Base-by-base conservation (phyloP, 2,329 filamentous ascomycete species). In the Pyrenophora graminea region DNA sequence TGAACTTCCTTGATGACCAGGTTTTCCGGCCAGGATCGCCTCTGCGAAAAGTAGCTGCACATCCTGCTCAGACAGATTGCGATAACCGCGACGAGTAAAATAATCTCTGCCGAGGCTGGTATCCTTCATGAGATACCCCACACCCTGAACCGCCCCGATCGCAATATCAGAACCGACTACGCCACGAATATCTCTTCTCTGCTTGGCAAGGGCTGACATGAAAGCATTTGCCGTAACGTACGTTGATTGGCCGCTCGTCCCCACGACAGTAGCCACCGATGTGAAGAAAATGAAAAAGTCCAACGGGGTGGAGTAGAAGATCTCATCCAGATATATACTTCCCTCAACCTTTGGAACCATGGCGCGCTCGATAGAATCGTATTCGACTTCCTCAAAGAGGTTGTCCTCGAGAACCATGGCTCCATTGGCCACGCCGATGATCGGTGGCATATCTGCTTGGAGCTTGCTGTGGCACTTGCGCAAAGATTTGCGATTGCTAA, bases 151-250 rank as follows among this genome's bases (percentile, higher is more conserved):
- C 8, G 18, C 25, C 1, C 44, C 44, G 2, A 31, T 13, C 7
- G 32, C 17, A 3, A 46, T 17, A 7, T 12, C 27, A 7, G 36
- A 21, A 6, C 9, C 17, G 4, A 4, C 2, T 5, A 39, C 57
- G 0, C 77, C 77, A 2, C 73, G 68, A 1, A 55, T 56, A 15
- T 15, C 15, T 0, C 73, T 55, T 3, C 79, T 63, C 18, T 76
- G 66, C 1, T 48, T 42, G 0, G 72, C 75, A 0, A 81, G 55
- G 0, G 58, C 56, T 9, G 54, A 56, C 72, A 81, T 76, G 57
- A 59, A 64, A 0, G 44, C 41, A 53, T 81, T 80, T 3, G 75
- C 78, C 0, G 77, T 75, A 0, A 66, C 61, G 51, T 82, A 82
- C 51, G 73, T 77, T 3, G 72, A 56, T 51, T 83, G 79, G 0